These are phyloP conservation scores for Phytophthora europaea DNA, from an alignment of 352 stramenopile species.

Conservation along the genomic window DNA sequence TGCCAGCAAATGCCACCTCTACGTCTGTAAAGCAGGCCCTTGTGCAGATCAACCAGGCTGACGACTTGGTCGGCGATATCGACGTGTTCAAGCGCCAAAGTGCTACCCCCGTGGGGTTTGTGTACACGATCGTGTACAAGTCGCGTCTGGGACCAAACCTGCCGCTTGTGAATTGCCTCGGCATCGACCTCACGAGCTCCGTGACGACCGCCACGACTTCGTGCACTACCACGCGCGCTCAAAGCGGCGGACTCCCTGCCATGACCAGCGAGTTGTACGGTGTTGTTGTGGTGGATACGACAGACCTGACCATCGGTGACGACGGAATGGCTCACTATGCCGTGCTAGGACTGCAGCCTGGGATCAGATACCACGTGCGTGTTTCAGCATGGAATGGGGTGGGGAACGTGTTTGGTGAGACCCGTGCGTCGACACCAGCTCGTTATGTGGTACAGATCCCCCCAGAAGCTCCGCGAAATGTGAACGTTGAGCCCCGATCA, in stretches of 20 bases:
- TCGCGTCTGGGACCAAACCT: constrained; percentile 64
- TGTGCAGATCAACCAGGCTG: constrained; percentile 48
- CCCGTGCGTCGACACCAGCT: constrained; percentile 85
- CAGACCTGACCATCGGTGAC: constrained; percentile 30
- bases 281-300: constrained; percentile 57
- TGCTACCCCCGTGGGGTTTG: constrained; percentile 45
- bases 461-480: constrained; percentile 58
- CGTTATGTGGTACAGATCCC: constrained; percentile 43
- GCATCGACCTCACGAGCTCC: constrained; percentile 57
- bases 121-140: constrained; percentile 79
- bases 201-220: constrained; percentile 33
- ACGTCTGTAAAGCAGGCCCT: constrained; percentile 63
- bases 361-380: constrained; percentile 84
- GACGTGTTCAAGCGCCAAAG: constrained; percentile 68
- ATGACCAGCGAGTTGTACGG: constrained; percentile 86
- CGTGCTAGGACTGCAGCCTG: constrained; percentile 42
- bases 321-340: constrained; percentile 42
- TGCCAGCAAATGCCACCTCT: constrained; percentile 80
- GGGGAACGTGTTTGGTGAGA: constrained; percentile 83
- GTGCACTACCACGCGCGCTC: constrained; percentile 47
- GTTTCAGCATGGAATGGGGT: constrained; percentile 96
- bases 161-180: constrained; percentile 65
- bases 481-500: constrained; percentile 56
- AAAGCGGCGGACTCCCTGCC: constrained; percentile 62
- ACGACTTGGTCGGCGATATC: constrained; percentile 42